A percentile compares a stretch with the other conserved stretches of the same genome.
phyloP scores from a whole-genome alignment of 805 yeast species.

The Wickerhamomyces xylosicus region DNA sequence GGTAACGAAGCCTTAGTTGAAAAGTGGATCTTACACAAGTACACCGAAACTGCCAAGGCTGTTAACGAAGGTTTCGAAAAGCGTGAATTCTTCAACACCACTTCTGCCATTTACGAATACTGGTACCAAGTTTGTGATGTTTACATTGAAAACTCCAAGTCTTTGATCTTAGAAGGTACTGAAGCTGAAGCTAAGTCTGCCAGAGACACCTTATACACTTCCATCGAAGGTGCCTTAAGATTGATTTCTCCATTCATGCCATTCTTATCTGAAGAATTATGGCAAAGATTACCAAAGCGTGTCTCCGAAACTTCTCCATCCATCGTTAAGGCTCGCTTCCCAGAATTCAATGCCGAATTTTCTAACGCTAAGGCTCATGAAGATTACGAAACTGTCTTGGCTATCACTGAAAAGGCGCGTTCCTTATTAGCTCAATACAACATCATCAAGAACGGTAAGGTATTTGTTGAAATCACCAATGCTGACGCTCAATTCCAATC shows the following conservation, averaged over 20 bases:
- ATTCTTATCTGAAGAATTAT: constrained; percentile 91
- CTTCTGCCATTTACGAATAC: constrained; percentile 81
- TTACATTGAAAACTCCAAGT: constrained; percentile 95
- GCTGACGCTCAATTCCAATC: constrained; percentile 33
- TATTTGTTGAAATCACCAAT: constrained; percentile 64
- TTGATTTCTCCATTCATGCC: constrained; percentile 99
- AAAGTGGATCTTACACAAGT: constrained; percentile 90
- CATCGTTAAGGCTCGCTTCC: constrained; percentile 74
- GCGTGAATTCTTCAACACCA: constrained; percentile 84
- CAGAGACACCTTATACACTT: constrained; percentile 85
- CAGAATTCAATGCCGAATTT: constrained; percentile 49
- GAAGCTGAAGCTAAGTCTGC: constrained; percentile 80
- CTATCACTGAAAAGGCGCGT: constrained; percentile 83
- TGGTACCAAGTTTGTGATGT: constrained; percentile 97
- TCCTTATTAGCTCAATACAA: constrained; percentile 85
- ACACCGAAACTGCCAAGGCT: constrained; percentile 56
- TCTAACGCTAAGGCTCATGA: constrained; percentile 55
- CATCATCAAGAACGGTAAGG: constrained; percentile 80
- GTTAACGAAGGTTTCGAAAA: constrained; percentile 61
- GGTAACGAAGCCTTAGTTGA: constrained; percentile 89
- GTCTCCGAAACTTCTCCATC: constrained; percentile 57
- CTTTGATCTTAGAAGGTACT: constrained; percentile 85
- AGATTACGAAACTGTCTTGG: constrained; percentile 78
- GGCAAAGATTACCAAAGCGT: constrained; percentile 96
- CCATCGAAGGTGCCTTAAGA: constrained; percentile 84